phyloP scores from a whole-genome alignment of 2,329 filamentous ascomycete species.

The Rhynchosporium graminicola region DNA sequence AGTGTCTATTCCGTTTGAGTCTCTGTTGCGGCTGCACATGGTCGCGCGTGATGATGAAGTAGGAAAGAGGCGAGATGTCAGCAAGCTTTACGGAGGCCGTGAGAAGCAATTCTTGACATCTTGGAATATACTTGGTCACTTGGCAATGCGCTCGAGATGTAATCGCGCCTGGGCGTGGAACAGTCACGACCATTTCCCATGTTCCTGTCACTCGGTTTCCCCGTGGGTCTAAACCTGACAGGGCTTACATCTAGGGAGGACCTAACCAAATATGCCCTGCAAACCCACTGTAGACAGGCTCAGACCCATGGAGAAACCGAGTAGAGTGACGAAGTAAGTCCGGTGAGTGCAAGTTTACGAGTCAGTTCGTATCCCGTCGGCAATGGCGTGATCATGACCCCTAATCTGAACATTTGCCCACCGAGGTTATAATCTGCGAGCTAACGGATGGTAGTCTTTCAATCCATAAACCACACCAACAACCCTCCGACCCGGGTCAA shows the following conservation, averaged over 20 bases:
- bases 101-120: constrained; percentile 10
- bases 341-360: background rate
- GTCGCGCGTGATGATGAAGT: constrained; percentile 1
- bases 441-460: background rate
- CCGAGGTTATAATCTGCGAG: background rate
- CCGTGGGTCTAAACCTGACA: too few relatives aligned
- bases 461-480: background rate
- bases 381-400: background rate
- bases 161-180: constrained; percentile 10
- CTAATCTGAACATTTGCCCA: background rate
- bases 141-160: background rate
- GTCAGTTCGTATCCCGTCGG: background rate
- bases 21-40: background rate
- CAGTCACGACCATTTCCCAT: background rate
- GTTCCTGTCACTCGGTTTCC: background rate
- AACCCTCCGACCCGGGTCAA: too few relatives aligned
- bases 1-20: background rate
- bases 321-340: background rate
- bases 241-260: too few relatives aligned
- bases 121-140: constrained; percentile 11
- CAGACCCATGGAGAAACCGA: too few relatives aligned
- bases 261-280: too few relatives aligned
- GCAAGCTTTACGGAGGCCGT: constrained; percentile 15
- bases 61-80: constrained; percentile 13
- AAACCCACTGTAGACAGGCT: too few relatives aligned